Evolutionary conservation across 805 yeast genomes (phyloP).

Genomic region (Dipodascopsis tothii): DNA sequence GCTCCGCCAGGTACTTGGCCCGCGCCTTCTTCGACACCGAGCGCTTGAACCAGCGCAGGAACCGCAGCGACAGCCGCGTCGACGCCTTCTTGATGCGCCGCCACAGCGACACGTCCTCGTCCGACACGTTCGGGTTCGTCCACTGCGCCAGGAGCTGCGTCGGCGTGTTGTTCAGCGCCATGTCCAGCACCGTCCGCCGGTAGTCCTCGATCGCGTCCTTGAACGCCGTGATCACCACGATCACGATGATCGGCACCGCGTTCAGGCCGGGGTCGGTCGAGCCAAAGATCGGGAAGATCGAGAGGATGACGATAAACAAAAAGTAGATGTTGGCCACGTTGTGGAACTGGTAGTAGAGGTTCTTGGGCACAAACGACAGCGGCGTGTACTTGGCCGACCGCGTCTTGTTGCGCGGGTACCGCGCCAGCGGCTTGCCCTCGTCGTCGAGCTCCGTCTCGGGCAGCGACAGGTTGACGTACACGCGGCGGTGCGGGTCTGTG

Average conservation of each 20-base stretch:
- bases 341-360: conserved; percentile 67
- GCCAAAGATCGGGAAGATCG: conserved; percentile 61
- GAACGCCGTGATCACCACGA: conserved; percentile 64
- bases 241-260: conserved; percentile 74
- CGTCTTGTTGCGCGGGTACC: conserved; percentile 83
- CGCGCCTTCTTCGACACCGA: conserved; percentile 9
- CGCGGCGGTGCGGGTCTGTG: conserved; percentile 35
- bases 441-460: conserved; percentile 42
- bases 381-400: conserved; percentile 96
- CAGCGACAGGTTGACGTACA: conserved; percentile 45
- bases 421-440: conserved; percentile 49
- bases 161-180: conserved; percentile 59
- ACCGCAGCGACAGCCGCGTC: conserved; percentile 27
- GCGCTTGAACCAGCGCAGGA: conserved; percentile 10
- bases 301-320: conserved; percentile 61
- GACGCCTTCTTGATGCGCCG: conserved; percentile 57
- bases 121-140: conserved; percentile 50
- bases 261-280: conserved; percentile 65
- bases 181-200: conserved; percentile 55
- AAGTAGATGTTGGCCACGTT: conserved; percentile 89
- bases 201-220: conserved; percentile 76
- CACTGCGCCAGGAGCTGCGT: conserved; percentile 51
- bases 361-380: conserved; percentile 77
- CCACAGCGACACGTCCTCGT: conserved; percentile 55
- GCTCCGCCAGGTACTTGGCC: conserved; percentile 2